Evolutionary conservation across 495 filamentous ascomycete genomes (phyloP).

Genomic region (Acidomyces sp.): DNA sequence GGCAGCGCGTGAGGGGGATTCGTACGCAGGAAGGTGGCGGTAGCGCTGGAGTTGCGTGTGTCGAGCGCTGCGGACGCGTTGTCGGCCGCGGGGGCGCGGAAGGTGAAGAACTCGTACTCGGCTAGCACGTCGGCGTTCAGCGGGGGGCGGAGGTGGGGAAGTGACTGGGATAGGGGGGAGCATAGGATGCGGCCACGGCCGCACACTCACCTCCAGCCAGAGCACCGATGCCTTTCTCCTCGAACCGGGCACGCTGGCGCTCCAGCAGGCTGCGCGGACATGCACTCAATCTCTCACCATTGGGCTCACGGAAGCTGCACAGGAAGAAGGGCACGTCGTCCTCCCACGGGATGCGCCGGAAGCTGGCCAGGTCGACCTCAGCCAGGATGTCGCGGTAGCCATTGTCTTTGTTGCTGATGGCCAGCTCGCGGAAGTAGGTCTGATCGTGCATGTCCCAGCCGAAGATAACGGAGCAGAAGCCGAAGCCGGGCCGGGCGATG

Average conservation of each 20-base stretch:
- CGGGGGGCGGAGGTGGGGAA: neutral
- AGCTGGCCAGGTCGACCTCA: constrained; percentile 65
- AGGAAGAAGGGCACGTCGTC: constrained; percentile 85
- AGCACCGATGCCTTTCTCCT: constrained; percentile 53
- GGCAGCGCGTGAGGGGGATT: constrained; percentile 63
- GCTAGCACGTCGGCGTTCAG: constrained; percentile 37
- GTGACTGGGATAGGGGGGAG: neutral
- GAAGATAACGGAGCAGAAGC: constrained; percentile 93
- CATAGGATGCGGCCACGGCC: constrained; percentile 4
- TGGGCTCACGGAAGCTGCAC: constrained; percentile 68
- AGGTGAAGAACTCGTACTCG: constrained; percentile 97
- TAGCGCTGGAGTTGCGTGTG: constrained; percentile 53
- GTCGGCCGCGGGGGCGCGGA: constrained; percentile 49
- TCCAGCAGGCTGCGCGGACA: constrained; percentile 71
- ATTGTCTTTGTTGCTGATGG: constrained; percentile 83
- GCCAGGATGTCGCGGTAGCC: constrained; percentile 86
- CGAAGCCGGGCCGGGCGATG: constrained; percentile 70
- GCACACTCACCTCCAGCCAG: constrained; percentile 76
- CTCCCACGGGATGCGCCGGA: constrained; percentile 91
- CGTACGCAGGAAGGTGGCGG: constrained; percentile 56
- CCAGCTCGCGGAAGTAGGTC: constrained; percentile 73
- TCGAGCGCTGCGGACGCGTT: constrained; percentile 21
- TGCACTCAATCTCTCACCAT: constrained; percentile 51
- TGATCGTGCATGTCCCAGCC: constrained; percentile 98
- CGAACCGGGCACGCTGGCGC: constrained; percentile 51